Conservation (phyloP, 2,329 filamentous ascomycete species). For the Arthrobotrys megalospora region DNA sequence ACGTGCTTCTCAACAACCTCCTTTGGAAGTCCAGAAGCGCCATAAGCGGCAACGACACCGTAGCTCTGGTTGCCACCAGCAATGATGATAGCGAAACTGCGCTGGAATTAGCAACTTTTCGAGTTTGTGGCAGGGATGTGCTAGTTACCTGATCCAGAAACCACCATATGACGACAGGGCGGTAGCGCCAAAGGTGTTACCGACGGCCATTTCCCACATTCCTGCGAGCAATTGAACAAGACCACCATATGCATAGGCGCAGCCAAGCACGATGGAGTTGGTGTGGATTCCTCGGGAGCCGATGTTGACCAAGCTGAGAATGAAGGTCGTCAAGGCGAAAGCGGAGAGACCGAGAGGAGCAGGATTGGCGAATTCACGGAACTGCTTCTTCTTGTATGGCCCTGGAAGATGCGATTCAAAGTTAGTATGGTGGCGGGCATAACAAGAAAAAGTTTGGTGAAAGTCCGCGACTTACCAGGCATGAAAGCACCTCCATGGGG, state of each 20-base stretch:
- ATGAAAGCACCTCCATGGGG: slow-evolving; percentile 82
- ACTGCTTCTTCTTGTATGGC: slow-evolving; percentile 74
- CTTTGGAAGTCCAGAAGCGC: slow-evolving; percentile 65
- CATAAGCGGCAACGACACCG: slow-evolving; percentile 73
- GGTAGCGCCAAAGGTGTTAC: slow-evolving; percentile 88
- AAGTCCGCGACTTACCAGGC: slow-evolving; percentile 71
- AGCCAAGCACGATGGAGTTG: slow-evolving; percentile 78
- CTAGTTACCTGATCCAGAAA: slow-evolving; percentile 77
- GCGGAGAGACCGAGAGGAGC: slow-evolving; percentile 82
- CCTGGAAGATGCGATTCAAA: slow-evolving; percentile 7
- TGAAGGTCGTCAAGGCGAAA: slow-evolving; percentile 87
- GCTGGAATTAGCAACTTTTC: slow-evolving; percentile 2
- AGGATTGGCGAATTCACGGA: slow-evolving; percentile 84
- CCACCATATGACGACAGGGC: slow-evolving; percentile 85
- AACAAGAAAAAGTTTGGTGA: background rate
- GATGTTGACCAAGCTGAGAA: slow-evolving; percentile 82
- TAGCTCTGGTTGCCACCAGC: slow-evolving; percentile 75
- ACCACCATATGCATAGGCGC: slow-evolving; percentile 83
- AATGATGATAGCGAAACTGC: slow-evolving; percentile 77
- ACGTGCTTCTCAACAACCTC: slow-evolving; percentile 67
- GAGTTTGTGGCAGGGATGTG: background rate
- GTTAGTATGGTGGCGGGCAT: slow-evolving; percentile 11
- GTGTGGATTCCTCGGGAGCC: slow-evolving; percentile 73
- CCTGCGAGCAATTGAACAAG: slow-evolving; percentile 84
- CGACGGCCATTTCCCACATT: slow-evolving; percentile 94